phyloP scores from a whole-genome alignment of 345 rosid genomes.

The Salix brachista region DNA sequence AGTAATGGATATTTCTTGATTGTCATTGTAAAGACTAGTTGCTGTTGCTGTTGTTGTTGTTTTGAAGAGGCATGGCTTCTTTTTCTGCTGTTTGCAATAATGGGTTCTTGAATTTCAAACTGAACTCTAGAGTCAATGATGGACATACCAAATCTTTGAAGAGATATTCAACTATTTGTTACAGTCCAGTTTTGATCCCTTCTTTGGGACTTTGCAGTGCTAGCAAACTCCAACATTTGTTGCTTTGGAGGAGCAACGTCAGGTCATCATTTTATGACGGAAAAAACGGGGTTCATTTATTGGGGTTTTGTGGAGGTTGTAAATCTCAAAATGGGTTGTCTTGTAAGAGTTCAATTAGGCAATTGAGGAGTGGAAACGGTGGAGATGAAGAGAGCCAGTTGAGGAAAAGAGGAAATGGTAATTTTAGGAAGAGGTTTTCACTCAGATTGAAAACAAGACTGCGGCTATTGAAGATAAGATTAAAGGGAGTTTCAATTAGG shows the following conservation, averaged over 20 bases:
- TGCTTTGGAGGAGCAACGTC: constrained; percentile 31
- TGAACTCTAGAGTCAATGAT: constrained; percentile 19
- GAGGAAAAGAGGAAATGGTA: constrained; percentile 26
- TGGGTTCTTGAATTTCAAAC: constrained; percentile 36
- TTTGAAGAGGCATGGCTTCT: constrained; percentile 44
- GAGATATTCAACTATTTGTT: constrained; percentile 22
- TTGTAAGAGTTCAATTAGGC: constrained; percentile 41
- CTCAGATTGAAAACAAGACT: constrained; percentile 70
- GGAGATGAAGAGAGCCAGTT: constrained; percentile 30
- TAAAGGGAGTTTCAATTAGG: constrained; percentile 51
- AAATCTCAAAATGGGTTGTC: constrained; percentile 33
- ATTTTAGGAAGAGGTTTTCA: constrained; percentile 43
- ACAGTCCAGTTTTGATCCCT: constrained; percentile 21
- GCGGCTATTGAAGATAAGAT: constrained; percentile 43
- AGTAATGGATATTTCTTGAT: constrained; percentile 4
- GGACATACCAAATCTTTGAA: constrained; percentile 28
- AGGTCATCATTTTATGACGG: constrained; percentile 30
- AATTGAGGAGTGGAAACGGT: constrained; percentile 27
- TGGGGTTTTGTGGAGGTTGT: constrained; percentile 29
- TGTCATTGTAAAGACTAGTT: constrained; percentile 7
- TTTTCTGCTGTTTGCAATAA: constrained; percentile 49
- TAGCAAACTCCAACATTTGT: constrained; percentile 25
- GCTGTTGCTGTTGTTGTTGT: constrained; percentile 1
- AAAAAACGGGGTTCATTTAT: constrained; percentile 19
- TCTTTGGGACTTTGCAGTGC: constrained; percentile 15